Evolutionary conservation across 805 yeast species (phyloP).

Genomic region (Candida peoriensis): DNA sequence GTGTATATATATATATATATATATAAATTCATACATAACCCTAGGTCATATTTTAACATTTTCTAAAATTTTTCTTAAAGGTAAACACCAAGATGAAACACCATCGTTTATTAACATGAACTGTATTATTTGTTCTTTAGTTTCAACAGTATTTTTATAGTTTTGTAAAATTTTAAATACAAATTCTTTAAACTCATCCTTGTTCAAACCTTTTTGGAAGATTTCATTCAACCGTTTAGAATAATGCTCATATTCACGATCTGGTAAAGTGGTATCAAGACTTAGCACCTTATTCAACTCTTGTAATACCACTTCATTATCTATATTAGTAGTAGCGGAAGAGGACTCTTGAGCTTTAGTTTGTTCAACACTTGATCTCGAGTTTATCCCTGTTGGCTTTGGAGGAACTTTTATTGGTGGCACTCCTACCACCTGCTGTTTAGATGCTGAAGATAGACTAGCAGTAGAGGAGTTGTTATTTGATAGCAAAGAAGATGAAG

Average conservation of each 20-base stretch:
- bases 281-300: conserved; percentile 8
- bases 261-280: conserved; percentile 34
- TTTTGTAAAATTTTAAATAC: conserved; percentile 23
- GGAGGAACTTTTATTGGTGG: no score
- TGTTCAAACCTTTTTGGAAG: conserved; percentile 23
- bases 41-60: conserved; percentile 12
- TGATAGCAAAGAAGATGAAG: no score
- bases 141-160: conserved; percentile 21
- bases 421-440: no score
- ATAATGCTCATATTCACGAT: conserved; percentile 40
- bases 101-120: conserved; percentile 58
- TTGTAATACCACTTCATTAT: conserved; percentile 8
- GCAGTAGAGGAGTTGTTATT: no score
- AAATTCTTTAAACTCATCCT: conserved; percentile 22
- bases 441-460: no score
- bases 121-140: conserved; percentile 34
- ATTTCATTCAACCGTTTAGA: conserved; percentile 32
- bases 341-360: no score
- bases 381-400: no score
- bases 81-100: conserved; percentile 61
- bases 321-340: not conserved
- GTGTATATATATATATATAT: not conserved
- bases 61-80: conserved; percentile 53
- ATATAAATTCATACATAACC: not conserved
- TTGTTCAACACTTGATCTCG: no score